Percentiles rank a stretch among this genome's conserved stretches.
phyloP scores from a whole-genome alignment of 2,329 filamentous ascomycete species.

The Beauveria sp. region DNA sequence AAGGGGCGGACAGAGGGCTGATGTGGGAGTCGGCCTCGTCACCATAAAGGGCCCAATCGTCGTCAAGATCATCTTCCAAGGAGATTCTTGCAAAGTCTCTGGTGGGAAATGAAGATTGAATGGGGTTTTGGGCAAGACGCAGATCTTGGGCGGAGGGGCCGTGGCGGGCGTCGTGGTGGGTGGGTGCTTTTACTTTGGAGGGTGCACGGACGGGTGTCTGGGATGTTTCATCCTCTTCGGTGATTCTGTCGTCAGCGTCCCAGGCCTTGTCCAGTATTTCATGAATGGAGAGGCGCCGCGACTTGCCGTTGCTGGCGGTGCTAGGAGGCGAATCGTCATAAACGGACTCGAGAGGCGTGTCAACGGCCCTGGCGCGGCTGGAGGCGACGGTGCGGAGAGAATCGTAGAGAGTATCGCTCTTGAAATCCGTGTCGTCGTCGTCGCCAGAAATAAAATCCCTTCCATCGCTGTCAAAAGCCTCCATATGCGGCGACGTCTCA shows the following conservation, averaged over 20 bases:
- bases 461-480: constrained; percentile 62
- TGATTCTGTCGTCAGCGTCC: constrained; percentile 49
- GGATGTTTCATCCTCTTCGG: constrained; percentile 54
- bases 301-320: constrained; percentile 43
- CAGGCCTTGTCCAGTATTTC: constrained; percentile 49
- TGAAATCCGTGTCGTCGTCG: constrained; percentile 71
- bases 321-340: constrained; percentile 71
- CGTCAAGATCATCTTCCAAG: constrained; percentile 54
- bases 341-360: constrained; percentile 69
- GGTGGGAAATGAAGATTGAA: constrained; percentile 26
- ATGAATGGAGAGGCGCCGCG: constrained; percentile 50
- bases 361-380: constrained; percentile 55
- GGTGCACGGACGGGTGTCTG: constrained; percentile 41
- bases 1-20: constrained; percentile 52
- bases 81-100: constrained; percentile 44
- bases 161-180: constrained; percentile 16
- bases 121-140: constrained; percentile 12
- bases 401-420: constrained; percentile 71
- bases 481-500: constrained; percentile 48
- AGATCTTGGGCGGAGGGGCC: constrained; percentile 12
- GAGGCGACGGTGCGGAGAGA: constrained; percentile 66
- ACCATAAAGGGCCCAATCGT: constrained; percentile 55
- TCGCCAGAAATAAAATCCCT: constrained; percentile 60
- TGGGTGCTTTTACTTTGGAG: constrained; percentile 18
- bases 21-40: constrained; percentile 45